Evolutionary conservation across 306 rosid genomes (phyloP).

Genomic region (Vigna trinervia): DNA sequence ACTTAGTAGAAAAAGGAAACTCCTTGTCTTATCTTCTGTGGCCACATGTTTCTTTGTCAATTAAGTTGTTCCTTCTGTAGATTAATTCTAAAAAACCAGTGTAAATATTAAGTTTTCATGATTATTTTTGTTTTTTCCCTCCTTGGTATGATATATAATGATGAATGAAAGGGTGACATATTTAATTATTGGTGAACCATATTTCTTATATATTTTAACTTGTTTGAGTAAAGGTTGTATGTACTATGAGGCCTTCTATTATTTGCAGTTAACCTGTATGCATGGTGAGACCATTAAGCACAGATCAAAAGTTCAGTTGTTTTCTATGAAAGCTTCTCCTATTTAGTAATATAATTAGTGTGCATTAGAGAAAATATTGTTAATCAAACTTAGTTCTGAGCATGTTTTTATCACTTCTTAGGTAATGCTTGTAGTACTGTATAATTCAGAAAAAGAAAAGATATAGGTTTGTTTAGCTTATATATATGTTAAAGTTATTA

Average conservation of each 20-base stretch:
- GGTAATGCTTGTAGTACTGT: background rate
- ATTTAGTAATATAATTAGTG: background rate
- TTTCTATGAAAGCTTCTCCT: constrained; percentile 12
- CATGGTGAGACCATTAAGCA: background rate
- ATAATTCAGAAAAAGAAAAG: background rate
- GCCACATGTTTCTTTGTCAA: constrained; percentile 30
- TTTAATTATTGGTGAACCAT: background rate
- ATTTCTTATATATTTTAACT: background rate
- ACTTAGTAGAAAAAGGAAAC: constrained; percentile 36
- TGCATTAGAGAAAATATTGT: background rate
- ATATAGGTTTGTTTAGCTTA: background rate
- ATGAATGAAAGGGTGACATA: constrained; percentile 15
- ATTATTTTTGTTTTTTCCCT: constrained; percentile 21
- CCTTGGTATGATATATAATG: background rate
- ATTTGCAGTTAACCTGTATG: background rate
- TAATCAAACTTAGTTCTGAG: background rate
- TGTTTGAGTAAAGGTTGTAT: background rate
- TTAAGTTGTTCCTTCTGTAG: constrained; percentile 26
- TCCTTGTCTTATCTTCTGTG: constrained; percentile 27
- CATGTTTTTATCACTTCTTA: background rate
- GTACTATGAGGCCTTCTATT: background rate
- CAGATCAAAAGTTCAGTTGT: background rate
- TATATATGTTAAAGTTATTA: background rate
- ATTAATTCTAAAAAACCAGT: constrained; percentile 17
- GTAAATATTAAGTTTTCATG: background rate